phyloP scores from a whole-genome alignment of 2,329 filamentous ascomycete genomes.

The Setomelanomma holmii region DNA sequence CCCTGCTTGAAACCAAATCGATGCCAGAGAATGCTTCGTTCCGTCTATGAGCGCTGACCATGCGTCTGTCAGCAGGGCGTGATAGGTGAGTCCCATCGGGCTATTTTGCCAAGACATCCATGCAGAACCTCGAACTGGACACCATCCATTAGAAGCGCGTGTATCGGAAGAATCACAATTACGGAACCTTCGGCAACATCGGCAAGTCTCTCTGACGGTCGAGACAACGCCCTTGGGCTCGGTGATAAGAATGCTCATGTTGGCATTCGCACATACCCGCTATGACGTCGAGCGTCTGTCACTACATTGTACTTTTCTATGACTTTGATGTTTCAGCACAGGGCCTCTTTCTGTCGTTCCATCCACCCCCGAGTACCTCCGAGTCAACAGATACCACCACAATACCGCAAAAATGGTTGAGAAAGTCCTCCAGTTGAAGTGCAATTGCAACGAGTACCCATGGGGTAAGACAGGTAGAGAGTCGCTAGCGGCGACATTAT shows the following conservation, averaged over 20 bases:
- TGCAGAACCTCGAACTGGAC: conserved; percentile 3
- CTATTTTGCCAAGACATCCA: conserved; percentile 2
- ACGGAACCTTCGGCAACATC: background rate
- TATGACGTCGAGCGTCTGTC: conserved; percentile 41
- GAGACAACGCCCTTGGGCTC: conserved; percentile 8
- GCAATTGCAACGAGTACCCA: conserved; percentile 66
- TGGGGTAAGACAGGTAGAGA: conserved; percentile 74
- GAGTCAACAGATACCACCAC: background rate
- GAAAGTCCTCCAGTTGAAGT: conserved; percentile 62
- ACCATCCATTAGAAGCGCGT: conserved; percentile 1
- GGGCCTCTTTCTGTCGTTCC: background rate
- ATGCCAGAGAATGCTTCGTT: background rate
- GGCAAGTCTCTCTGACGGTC: background rate
- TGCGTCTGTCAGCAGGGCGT: conserved; percentile 3
- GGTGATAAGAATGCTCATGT: conserved; percentile 14
- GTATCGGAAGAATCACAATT: background rate
- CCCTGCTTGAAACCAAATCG: too few species aligned
- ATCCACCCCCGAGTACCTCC: background rate
- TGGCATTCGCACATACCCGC: conserved; percentile 22
- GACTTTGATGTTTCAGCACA: conserved; percentile 5
- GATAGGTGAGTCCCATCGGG: background rate
- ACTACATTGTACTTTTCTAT: conserved; percentile 17
- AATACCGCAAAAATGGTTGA: conserved; percentile 52
- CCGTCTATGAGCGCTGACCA: background rate
- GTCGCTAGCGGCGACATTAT: conserved; percentile 71